Percentiles rank a stretch among this genome's conserved stretches.
Evolutionary conservation across 2,329 filamentous ascomycete species (phyloP).

Genomic region (Colletotrichum cereale): DNA sequence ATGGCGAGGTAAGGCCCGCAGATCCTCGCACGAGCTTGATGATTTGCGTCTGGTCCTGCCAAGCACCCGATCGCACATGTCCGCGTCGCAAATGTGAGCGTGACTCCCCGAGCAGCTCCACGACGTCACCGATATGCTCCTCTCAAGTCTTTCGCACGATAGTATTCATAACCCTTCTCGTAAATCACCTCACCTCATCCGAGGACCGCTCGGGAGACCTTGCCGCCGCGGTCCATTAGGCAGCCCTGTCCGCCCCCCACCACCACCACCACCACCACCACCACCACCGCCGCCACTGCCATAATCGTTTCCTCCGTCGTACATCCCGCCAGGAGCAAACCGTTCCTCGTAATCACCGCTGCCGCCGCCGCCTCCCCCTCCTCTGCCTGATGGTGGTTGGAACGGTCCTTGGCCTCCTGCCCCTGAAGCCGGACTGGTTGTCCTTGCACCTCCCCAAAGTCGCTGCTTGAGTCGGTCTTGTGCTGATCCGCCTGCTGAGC

Average conservation of each 20-base stretch:
- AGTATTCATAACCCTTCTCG: not conserved
- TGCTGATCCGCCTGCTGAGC: slow-evolving; percentile 67
- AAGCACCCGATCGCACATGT: not conserved
- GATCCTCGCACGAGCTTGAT: slow-evolving; percentile 4
- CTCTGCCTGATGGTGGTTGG: slow-evolving; percentile 55
- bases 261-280: slow-evolving; percentile 52
- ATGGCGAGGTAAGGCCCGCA: slow-evolving; percentile 2
- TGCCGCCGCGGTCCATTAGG: slow-evolving; percentile 59
- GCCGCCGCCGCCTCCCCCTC: slow-evolving; percentile 43
- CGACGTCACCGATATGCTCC: not conserved
- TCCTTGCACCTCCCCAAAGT: slow-evolving; percentile 74
- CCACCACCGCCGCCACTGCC: slow-evolving; percentile 45
- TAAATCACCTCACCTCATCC: slow-evolving; percentile 54
- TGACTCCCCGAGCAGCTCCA: not conserved
- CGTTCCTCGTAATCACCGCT: slow-evolving; percentile 58
- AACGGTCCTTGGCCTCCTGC: slow-evolving; percentile 57
- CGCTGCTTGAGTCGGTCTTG: slow-evolving; percentile 87
- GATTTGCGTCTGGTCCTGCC: not conserved
- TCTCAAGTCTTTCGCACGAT: not conserved
- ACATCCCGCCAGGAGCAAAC: slow-evolving; percentile 60
- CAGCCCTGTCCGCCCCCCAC: slow-evolving; percentile 56
- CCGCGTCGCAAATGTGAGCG: not conserved
- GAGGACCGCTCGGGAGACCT: slow-evolving; percentile 48
- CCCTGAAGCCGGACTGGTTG: slow-evolving; percentile 64
- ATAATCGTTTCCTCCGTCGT: slow-evolving; percentile 50